A percentile compares a stretch with the other conserved stretches of the same genome.
phyloP scores from a whole-genome alignment of 1,284 basidiomycete species.

The Phylloporus sp. region DNA sequence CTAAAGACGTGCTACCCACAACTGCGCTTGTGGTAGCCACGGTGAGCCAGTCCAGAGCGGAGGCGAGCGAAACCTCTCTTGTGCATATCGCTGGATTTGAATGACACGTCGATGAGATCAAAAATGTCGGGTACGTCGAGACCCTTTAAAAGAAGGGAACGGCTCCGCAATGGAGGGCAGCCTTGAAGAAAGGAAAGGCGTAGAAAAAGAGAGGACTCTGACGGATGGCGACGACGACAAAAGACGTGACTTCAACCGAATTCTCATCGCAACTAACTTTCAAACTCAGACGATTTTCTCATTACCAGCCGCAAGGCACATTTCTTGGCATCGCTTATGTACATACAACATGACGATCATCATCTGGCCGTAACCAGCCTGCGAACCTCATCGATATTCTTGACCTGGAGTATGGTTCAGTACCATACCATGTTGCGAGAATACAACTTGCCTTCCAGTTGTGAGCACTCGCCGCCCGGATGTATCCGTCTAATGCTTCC shows the following conservation, averaged over 20 bases:
- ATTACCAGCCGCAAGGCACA: constrained; percentile 20
- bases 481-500: neutral
- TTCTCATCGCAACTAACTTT: constrained; percentile 19
- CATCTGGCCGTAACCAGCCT: neutral
- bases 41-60: constrained; percentile 35
- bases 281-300: constrained; percentile 34
- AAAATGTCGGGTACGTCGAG: constrained; percentile 1
- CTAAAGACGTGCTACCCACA: constrained; percentile 12
- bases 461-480: neutral
- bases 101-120: constrained; percentile 7
- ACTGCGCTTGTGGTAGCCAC: constrained; percentile 31
- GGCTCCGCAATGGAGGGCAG: constrained; percentile 37
- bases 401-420: neutral
- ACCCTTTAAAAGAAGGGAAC: constrained; percentile 33
- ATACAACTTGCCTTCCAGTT: neutral
- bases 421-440: neutral
- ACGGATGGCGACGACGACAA: constrained; percentile 12
- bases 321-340: neutral
- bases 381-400: neutral
- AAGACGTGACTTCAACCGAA: constrained; percentile 17
- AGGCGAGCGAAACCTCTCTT: constrained; percentile 42
- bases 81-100: constrained; percentile 28
- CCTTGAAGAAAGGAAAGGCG: constrained; percentile 28
- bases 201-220: constrained; percentile 19
- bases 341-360: too few relatives aligned